Evolutionary conservation across 805 yeast genomes (phyloP).

Genomic region (Candida namnaoensis): DNA sequence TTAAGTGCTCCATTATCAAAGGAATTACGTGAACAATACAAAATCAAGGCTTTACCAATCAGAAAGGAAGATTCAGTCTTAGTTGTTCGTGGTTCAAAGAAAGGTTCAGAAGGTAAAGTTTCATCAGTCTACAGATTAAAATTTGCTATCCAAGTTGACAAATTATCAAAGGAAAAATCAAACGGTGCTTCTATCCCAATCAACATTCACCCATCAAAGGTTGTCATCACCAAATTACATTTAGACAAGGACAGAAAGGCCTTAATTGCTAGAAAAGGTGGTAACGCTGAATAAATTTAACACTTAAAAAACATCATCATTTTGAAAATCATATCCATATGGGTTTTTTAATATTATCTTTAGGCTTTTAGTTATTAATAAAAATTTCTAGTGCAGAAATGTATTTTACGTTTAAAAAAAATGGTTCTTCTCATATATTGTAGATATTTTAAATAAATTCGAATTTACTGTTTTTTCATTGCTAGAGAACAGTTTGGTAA

Average conservation of each 20-base stretch:
- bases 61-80: constrained; percentile 95
- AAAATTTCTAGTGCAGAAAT: constrained; percentile 2
- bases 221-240: constrained; percentile 96
- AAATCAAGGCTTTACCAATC: constrained; percentile 91
- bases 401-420: constrained; percentile 1
- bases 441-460: too few relatives aligned
- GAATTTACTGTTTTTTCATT: too few relatives aligned
- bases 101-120: constrained; percentile 99
- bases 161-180: constrained; percentile 95
- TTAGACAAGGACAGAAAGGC: constrained; percentile 99
- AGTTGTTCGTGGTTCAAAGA: constrained; percentile 97
- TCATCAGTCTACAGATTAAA: constrained; percentile 98
- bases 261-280: constrained; percentile 96
- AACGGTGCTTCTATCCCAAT: constrained; percentile 96
- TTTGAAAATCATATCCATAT: too few relatives aligned
- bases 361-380: constrained; percentile 1
- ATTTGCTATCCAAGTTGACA: constrained; percentile 93
- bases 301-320: constrained; percentile 3
- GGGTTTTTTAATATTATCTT: background rate
- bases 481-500: too few relatives aligned
- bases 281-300: constrained; percentile 75
- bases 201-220: constrained; percentile 97
- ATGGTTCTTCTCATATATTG: background rate
- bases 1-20: constrained; percentile 98
- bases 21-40: constrained; percentile 97